A percentile compares a stretch with the other conserved stretches of the same genome.
phyloP scores from a whole-genome alignment of 1,284 basidiomycete species.

The Ceratobasidium papillatum region DNA sequence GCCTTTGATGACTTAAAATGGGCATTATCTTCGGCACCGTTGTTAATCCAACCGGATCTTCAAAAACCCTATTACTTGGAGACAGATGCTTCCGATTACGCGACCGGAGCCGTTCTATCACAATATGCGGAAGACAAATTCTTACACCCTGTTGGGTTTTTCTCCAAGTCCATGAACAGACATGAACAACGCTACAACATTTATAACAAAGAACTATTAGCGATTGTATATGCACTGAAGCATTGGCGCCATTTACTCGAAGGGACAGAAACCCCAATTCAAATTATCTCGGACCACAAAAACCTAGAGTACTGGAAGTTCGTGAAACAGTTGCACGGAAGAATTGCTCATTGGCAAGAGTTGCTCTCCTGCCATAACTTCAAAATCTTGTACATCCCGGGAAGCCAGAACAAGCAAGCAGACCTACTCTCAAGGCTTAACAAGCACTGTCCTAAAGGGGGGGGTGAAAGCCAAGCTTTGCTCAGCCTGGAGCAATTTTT shows the following conservation, averaged over 20 bases:
- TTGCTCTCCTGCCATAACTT: too few relatives aligned
- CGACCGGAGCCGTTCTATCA: slow-evolving; percentile 49
- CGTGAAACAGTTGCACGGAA: slow-evolving; percentile 51
- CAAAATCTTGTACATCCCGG: slow-evolving; percentile 55
- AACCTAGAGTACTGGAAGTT: slow-evolving; percentile 57
- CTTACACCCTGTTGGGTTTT: slow-evolving; percentile 49
- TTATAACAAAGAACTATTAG: slow-evolving; percentile 59
- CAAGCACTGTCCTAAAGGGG: too few relatives aligned
- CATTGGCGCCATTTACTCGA: slow-evolving; percentile 56
- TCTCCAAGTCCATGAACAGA: slow-evolving; percentile 46
- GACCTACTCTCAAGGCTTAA: slow-evolving; percentile 58
- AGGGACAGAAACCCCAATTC: slow-evolving; percentile 48
- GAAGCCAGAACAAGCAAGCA: slow-evolving; percentile 50
- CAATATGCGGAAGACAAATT: slow-evolving; percentile 40
- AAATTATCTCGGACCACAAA: slow-evolving; percentile 56
- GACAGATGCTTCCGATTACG: slow-evolving; percentile 50
- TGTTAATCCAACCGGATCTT: slow-evolving; percentile 50
- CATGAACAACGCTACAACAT: slow-evolving; percentile 53
- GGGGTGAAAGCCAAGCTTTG: too few relatives aligned
- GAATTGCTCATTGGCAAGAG: slow-evolving; percentile 58
- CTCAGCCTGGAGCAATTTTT: too few relatives aligned
- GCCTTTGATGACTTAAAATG: slow-evolving; percentile 49
- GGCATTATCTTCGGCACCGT: slow-evolving; percentile 46
- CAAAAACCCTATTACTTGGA: slow-evolving; percentile 46
- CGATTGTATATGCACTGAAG: too few relatives aligned